Evolutionary conservation across 306 rosid genomes (phyloP).

Genomic region (Cicer cuneatum): DNA sequence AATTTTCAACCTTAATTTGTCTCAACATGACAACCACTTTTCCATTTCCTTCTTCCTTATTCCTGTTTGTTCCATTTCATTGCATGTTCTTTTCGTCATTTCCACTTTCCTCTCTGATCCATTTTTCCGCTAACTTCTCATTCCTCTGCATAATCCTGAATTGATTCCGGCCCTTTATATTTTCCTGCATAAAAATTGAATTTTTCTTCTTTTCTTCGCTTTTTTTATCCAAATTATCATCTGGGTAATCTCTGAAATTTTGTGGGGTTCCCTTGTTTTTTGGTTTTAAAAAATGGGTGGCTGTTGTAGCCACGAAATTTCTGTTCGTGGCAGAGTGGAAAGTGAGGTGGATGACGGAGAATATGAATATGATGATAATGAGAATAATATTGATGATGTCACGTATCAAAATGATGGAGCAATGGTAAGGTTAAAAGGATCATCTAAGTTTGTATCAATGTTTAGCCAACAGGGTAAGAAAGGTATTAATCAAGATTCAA

Average conservation of each 20-base stretch:
- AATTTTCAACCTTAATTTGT: conserved; percentile 24
- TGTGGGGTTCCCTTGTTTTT: conserved; percentile 38
- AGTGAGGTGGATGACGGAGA: conserved; percentile 49
- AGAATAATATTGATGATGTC: conserved; percentile 32
- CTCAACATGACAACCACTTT: conserved; percentile 36
- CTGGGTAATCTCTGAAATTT: conserved; percentile 43
- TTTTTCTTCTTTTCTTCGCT: conserved; percentile 26
- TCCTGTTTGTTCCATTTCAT: not conserved
- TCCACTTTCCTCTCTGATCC: conserved; percentile 18
- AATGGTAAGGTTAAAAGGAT: conserved; percentile 58
- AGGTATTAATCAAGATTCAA: conserved; percentile 90
- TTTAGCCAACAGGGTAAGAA: conserved; percentile 77
- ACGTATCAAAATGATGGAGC: conserved; percentile 51
- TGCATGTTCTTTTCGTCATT: not conserved
- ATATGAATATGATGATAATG: conserved; percentile 43
- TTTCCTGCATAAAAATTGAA: not conserved
- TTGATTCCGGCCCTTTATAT: not conserved
- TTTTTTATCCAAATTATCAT: conserved; percentile 29
- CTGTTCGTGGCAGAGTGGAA: conserved; percentile 43
- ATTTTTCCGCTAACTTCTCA: not conserved
- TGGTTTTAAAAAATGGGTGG: conserved; percentile 60
- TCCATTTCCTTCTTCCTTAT: not conserved
- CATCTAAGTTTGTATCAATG: conserved; percentile 68
- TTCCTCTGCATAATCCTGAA: conserved; percentile 2
- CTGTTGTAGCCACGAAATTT: conserved; percentile 57